Evolutionary conservation across 2,329 filamentous ascomycete species (phyloP), one percentile per base, ranked within the genome.

Genomic region (Pyrenochaeta sp.): DNA sequence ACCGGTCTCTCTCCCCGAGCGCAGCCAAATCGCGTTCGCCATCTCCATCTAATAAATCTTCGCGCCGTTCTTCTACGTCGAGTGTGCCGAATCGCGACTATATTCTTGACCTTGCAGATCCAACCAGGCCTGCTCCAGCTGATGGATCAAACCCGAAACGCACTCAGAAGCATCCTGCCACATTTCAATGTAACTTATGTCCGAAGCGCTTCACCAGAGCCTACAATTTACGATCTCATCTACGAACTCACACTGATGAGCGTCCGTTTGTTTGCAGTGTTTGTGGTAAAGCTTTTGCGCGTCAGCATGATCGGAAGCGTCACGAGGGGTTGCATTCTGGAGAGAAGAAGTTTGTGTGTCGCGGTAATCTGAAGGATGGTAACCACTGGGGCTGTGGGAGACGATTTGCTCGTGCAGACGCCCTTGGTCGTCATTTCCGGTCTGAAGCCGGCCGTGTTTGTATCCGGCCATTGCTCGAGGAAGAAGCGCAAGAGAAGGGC

Each of bases 311-410:
- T 69, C 87, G 94, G 31, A 99, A 99, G 74, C 87, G 94, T 26
- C 94, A 99, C 72, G 94, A 99, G 74, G 92, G 93, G 26, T 77
- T 99, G 28, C 94, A 99, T 66, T 95, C 90, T 0, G 94, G 94
- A 28, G 94, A 99, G 75, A 99, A 97, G 83, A 97, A 96, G 67
- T 99, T 97, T 68, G 89, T 97, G 6, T 99, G 94, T 74, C 91
- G 90, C 58, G 94, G 94, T 39, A 89, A 92, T 45, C 83, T 99
- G 35, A 92, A 93, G 57, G 84, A 84, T 2, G 86, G 87, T 32
- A 87, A 87, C 4, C 84, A 88, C 55, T 99, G 94, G 94, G 94
- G 94, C 14, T 99, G 94, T 59, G 90, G 90, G 3, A 83, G 94
- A 49, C 84, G 92, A 7, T 99, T 99, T 71, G 94, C 94, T 11